Evolutionary conservation across 352 stramenopile species (phyloP).

Genomic region (Phytophthora citrophthora): DNA sequence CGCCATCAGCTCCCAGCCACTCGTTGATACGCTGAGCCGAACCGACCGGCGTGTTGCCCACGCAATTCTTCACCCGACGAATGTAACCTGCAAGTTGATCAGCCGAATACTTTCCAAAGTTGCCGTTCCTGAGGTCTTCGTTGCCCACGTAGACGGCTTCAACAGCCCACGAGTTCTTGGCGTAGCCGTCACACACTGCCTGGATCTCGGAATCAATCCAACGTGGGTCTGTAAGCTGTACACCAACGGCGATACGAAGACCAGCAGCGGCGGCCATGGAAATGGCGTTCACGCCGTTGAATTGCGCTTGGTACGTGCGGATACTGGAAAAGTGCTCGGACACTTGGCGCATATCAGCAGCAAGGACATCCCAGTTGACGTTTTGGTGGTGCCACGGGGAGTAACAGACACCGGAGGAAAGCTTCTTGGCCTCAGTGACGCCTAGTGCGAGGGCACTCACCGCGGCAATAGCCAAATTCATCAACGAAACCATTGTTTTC

Average conservation of each 20-base stretch:
- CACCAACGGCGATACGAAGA: slow-evolving; percentile 63
- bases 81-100: slow-evolving; percentile 52
- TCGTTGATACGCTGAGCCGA: slow-evolving; percentile 71
- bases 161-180: slow-evolving; percentile 39
- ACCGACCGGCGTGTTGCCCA: slow-evolving; percentile 59
- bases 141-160: slow-evolving; percentile 78
- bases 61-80: slow-evolving; percentile 51
- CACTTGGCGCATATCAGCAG: slow-evolving; percentile 41
- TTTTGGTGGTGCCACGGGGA: slow-evolving; percentile 62
- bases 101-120: slow-evolving; percentile 41
- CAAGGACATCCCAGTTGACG: slow-evolving; percentile 42
- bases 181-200: slow-evolving; percentile 54
- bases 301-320: slow-evolving; percentile 73
- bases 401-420: slow-evolving; percentile 56
- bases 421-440: slow-evolving; percentile 9
- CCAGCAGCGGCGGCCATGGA: slow-evolving; percentile 43
- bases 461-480: slow-evolving; percentile 3
- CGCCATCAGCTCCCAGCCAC: slow-evolving; percentile 45
- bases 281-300: slow-evolving; percentile 56
- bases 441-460: not conserved
- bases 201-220: slow-evolving; percentile 55
- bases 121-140: slow-evolving; percentile 63
- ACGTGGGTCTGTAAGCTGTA: slow-evolving; percentile 54
- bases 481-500: slow-evolving; percentile 12
- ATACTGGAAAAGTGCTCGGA: slow-evolving; percentile 62